Evolutionary conservation across 768 basidiomycete genomes (phyloP).

Genomic region (Tubosaeta sp.): DNA sequence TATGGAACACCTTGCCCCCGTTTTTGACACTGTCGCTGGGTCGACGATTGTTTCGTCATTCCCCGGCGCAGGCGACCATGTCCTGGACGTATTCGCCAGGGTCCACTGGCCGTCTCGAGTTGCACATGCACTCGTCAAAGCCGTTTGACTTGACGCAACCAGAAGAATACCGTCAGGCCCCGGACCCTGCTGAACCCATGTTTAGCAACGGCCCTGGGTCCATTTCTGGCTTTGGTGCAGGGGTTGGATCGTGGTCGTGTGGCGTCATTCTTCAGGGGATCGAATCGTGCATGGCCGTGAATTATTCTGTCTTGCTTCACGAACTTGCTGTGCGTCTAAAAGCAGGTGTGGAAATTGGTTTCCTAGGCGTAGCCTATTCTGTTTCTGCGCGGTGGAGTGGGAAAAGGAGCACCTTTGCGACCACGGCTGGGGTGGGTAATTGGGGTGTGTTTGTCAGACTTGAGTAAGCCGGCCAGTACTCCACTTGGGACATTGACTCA

Average conservation of each 20-base stretch:
- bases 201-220: slow-evolving; percentile 40
- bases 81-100: slow-evolving; percentile 25
- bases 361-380: slow-evolving; percentile 41
- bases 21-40: slow-evolving; percentile 42
- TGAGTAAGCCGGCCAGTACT: slow-evolving; percentile 38
- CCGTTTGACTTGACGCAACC: slow-evolving; percentile 32
- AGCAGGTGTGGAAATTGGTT: slow-evolving; percentile 44
- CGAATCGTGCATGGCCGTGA: slow-evolving; percentile 46
- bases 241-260: slow-evolving; percentile 43
- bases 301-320: slow-evolving; percentile 47
- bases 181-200: slow-evolving; percentile 21
- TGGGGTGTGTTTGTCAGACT: slow-evolving; percentile 50
- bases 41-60: slow-evolving; percentile 49
- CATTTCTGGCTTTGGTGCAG: slow-evolving; percentile 45
- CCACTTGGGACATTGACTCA: slow-evolving; percentile 15
- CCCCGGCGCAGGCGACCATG: slow-evolving; percentile 44
- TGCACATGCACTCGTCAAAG: slow-evolving; percentile 42
- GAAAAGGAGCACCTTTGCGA: slow-evolving; percentile 40
- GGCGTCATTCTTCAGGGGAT: slow-evolving; percentile 47
- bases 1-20: slow-evolving; percentile 32
- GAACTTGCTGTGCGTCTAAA: slow-evolving; percentile 56
- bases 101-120: slow-evolving; percentile 30
- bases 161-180: slow-evolving; percentile 21
- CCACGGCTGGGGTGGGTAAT: slow-evolving; percentile 40
- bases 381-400: slow-evolving; percentile 49